phyloP scores from a whole-genome alignment of 139 green algal genomes.

The Deuterostichococcus epilithicus region DNA sequence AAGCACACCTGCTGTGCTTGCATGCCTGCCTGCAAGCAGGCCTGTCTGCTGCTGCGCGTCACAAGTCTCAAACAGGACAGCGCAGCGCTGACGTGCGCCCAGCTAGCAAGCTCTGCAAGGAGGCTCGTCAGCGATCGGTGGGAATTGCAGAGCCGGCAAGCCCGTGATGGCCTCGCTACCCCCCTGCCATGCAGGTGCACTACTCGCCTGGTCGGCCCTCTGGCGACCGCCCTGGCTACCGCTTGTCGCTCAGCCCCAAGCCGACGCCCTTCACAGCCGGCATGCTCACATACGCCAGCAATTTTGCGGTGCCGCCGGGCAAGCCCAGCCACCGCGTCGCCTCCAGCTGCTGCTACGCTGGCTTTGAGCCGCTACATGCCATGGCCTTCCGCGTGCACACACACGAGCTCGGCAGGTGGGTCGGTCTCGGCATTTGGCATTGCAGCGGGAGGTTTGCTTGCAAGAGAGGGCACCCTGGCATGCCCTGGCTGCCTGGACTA shows the following conservation, averaged over 20 bases:
- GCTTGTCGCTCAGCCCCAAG: slow-evolving; percentile 39
- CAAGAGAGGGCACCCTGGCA: too few relatives aligned
- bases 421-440: too few relatives aligned
- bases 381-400: slow-evolving; percentile 87
- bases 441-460: too few relatives aligned
- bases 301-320: slow-evolving; percentile 67
- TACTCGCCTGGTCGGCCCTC: slow-evolving; percentile 50
- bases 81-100: too few relatives aligned
- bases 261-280: slow-evolving; percentile 55
- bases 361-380: slow-evolving; percentile 61
- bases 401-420: slow-evolving; percentile 64
- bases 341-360: slow-evolving; percentile 74
- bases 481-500: too few relatives aligned
- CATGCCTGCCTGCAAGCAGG: too few relatives aligned
- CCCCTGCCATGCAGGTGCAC: slow-evolving; percentile 54
- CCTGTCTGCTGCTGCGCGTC: too few relatives aligned
- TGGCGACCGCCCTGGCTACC: slow-evolving; percentile 60
- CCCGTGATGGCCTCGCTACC: not conserved
- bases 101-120: too few relatives aligned
- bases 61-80: too few relatives aligned
- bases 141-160: too few relatives aligned
- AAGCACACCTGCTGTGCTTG: too few relatives aligned
- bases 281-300: slow-evolving; percentile 61
- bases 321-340: slow-evolving; percentile 36
- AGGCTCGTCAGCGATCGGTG: too few relatives aligned